Evolutionary conservation across 1,139 yeast genomes (phyloP).

Genomic region (Debaryomycetaceae sp.): DNA sequence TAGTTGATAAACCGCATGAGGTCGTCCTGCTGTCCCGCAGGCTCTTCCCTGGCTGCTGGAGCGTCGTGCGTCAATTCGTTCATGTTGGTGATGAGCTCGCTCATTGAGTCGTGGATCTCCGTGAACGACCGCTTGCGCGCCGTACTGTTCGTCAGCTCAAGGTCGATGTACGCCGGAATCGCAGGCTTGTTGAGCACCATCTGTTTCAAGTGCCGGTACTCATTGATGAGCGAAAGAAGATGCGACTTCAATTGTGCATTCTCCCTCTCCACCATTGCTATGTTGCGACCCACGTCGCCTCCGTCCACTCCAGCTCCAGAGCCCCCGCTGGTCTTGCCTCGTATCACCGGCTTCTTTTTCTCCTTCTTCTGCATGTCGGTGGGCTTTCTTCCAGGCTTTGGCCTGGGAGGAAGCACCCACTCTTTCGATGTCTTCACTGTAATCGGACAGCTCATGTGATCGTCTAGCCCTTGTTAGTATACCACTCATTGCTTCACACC

Average conservation of each 20-base stretch:
- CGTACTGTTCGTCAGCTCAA: constrained; percentile 5
- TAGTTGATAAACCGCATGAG: constrained; percentile 16
- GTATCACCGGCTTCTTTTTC: constrained; percentile 4
- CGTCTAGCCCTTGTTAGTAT: constrained; percentile 6
- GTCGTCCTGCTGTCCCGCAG: constrained; percentile 10
- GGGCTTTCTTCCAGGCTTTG: constrained; percentile 89
- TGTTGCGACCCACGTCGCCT: constrained; percentile 14
- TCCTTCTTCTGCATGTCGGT: constrained; percentile 13
- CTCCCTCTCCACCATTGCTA: constrained; percentile 31
- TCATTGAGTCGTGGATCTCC: constrained; percentile 23
- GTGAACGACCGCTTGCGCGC: constrained; percentile 27
- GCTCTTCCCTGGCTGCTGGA: constrained; percentile 5
- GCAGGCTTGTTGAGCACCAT: constrained; percentile 23
- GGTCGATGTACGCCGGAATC: constrained; percentile 5
- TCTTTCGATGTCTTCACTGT: constrained; percentile 59
- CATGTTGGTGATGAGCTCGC: constrained; percentile 25
- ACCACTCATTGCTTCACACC: background rate
- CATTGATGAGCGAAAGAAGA: constrained; percentile 38
- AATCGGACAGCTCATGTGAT: constrained; percentile 1
- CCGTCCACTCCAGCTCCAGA: background rate
- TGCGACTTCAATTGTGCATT: constrained; percentile 35
- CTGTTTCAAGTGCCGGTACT: constrained; percentile 37
- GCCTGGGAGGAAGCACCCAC: constrained; percentile 90
- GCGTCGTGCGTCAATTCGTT: constrained; percentile 21
- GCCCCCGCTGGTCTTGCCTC: background rate